A percentile compares a stretch with the other conserved stretches of the same genome.
Conservation (phyloP, 345 rosid genomes). For the Eucalyptus erythrocorys region DNA sequence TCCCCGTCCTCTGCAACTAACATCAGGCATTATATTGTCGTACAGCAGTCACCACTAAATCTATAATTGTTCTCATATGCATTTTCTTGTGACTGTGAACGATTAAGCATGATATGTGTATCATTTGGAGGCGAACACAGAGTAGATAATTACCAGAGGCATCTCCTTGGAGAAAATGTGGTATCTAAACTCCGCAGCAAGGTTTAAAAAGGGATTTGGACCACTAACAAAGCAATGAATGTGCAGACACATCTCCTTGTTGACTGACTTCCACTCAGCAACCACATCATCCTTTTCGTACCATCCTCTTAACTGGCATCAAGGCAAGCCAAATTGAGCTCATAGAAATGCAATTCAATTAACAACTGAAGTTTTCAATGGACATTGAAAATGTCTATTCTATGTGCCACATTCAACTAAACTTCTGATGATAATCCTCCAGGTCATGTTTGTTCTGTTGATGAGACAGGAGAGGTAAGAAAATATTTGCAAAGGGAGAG, state of each 20-base stretch:
- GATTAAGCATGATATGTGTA: neutral
- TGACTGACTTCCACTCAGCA: slow-evolving; percentile 85
- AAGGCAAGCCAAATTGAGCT: neutral
- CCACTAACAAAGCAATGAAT: slow-evolving; percentile 83
- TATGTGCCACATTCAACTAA: neutral
- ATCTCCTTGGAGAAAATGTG: slow-evolving; percentile 88
- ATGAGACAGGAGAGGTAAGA: neutral
- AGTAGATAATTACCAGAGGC: slow-evolving; percentile 54
- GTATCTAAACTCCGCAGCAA: slow-evolving; percentile 85
- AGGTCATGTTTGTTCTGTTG: neutral
- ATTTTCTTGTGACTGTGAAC: neutral
- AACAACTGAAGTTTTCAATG: neutral
- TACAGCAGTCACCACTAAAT: neutral
- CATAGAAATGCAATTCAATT: neutral
- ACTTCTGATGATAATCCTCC: neutral
- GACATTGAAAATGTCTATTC: neutral
- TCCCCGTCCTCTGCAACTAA: neutral
- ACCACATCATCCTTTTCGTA: slow-evolving; percentile 83
- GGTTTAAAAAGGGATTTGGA: slow-evolving; percentile 47
- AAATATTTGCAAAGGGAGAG: neutral
- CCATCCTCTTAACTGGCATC: slow-evolving; percentile 68
- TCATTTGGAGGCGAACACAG: neutral
- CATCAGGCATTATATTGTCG: neutral
- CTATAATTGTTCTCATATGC: neutral
- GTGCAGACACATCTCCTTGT: slow-evolving; percentile 45